These are phyloP conservation scores for Hymenoscyphus salicellus DNA, from an alignment of 2,329 filamentous ascomycete genomes.

Conservation along the genomic window DNA sequence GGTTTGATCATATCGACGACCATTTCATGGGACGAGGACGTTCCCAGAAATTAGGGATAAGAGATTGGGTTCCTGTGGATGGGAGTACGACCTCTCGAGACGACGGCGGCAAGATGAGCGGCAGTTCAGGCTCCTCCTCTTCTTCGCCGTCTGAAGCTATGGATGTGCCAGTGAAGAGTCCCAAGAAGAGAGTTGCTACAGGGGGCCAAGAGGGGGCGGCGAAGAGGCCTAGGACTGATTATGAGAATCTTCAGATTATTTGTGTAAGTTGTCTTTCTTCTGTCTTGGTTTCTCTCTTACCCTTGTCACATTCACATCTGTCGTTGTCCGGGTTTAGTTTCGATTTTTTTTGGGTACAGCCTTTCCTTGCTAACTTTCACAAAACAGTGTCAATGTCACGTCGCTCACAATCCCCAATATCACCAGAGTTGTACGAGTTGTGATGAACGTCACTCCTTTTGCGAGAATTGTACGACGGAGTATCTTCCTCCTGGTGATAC, in stretches of 20 bases:
- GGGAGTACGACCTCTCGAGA: conserved; percentile 23
- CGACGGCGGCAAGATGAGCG: not conserved
- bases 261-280: conserved; percentile 23
- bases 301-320: no score
- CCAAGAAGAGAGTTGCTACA: not conserved
- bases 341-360: no score
- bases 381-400: conserved; percentile 25
- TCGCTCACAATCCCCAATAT: conserved; percentile 20
- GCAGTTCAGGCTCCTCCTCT: conserved; percentile 3
- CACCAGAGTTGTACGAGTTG: conserved; percentile 20
- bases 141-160: conserved; percentile 3
- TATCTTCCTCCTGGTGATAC: not conserved
- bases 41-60: conserved; percentile 44
- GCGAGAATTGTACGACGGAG: conserved; percentile 16
- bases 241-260: conserved; percentile 9
- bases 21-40: conserved; percentile 58
- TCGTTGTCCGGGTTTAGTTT: no score
- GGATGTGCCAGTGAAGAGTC: not conserved
- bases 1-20: conserved; percentile 72
- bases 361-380: not conserved
- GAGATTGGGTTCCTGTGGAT: conserved; percentile 50
- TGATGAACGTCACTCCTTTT: conserved; percentile 22
- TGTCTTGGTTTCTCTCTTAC: no score
- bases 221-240: not conserved
- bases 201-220: not conserved